These are phyloP conservation scores for Misopates orontium DNA, from an alignment of 257 asterid species.

Conservation along the genomic window DNA sequence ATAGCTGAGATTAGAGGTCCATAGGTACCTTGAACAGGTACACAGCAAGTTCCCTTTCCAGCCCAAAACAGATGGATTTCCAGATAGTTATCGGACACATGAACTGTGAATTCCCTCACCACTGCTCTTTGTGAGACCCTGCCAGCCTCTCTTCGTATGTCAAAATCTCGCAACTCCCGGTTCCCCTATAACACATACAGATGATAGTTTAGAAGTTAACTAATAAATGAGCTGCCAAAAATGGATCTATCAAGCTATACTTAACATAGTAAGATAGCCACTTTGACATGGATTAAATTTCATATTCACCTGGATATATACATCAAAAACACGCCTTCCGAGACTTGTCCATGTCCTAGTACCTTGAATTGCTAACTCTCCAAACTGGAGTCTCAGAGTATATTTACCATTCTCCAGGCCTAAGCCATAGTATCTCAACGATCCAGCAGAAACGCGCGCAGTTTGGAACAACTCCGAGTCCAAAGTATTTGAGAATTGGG, in stretches of 20 bases:
- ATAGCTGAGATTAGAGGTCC: constrained; percentile 81
- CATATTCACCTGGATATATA: constrained; percentile 65
- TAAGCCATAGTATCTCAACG: constrained; percentile 78
- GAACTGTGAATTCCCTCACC: constrained; percentile 37
- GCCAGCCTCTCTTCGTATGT: constrained; percentile 61
- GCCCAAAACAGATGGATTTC: constrained; percentile 91
- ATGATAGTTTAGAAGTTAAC: too few species aligned
- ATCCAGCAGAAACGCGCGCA: constrained; percentile 70
- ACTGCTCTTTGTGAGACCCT: constrained; percentile 51
- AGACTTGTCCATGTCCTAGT: constrained; percentile 52
- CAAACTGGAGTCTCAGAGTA: constrained; percentile 69
- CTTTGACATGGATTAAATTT: too few species aligned
- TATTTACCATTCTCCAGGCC: constrained; percentile 83
- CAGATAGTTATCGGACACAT: constrained; percentile 62
- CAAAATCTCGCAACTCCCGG: constrained; percentile 54
- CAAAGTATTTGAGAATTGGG: constrained; percentile 48
- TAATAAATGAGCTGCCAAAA: too few species aligned
- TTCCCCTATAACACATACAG: constrained; percentile 52
- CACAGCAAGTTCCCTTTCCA: constrained; percentile 89
- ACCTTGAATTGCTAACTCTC: constrained; percentile 45
- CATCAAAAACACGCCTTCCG: constrained; percentile 80
- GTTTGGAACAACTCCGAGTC: constrained; percentile 63
- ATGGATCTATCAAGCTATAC: too few species aligned
- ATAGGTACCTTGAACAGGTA: constrained; percentile 60
- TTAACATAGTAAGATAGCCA: too few species aligned